Base-by-base conservation (phyloP, 2,329 filamentous ascomycete species). In the Aspergillus sp. region DNA sequence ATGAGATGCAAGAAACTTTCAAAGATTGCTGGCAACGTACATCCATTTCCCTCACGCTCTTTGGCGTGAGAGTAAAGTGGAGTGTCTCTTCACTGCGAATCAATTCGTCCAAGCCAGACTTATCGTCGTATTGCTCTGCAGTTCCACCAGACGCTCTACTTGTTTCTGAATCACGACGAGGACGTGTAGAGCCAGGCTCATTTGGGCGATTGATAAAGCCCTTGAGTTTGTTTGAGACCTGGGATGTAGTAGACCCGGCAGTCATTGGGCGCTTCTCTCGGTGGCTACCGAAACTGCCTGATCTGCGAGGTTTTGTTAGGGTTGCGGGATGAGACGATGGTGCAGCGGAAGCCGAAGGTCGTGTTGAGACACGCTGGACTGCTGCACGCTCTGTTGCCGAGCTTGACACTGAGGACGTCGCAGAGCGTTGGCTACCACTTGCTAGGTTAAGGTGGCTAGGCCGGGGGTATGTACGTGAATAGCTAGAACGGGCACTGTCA, bases 11-110 rank as follows among this genome's bases (percentile, higher is more conserved):
- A 21, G 21, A 31, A 40, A n/a, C 17, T 31, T 43, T 27, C 3
- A n/a, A 37, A 17, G 14, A 4, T 57, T 14, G 27, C 24, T 15
- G 12, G 47, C 24, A 23, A 79, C 84, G 77, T 77, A 90, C 88
- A 73, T 90, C 86, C 66, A 90, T 86, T 63, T 90, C 84, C 60
- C 89, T 87, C 84, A 93, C 90, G 64, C 83, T 90, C 68, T 90
- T 86, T 0, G 90, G 90, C 0, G 90, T 95, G 27, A 93, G 79
- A 2, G 90, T 93, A 71, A 89, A 93, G 66, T 90, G 90, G 44
- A 93, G 87, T 1, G 90, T 93, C 69, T 92, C 86, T 65, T 91
- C 88, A 71, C 90, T 92, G 56, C 90, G 86, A 61, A 95, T 93
- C 51, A 93, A 80, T 65, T 92, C 84, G 68, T 95, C 90, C 67